Evolutionary conservation across 768 basidiomycete genomes (phyloP), one percentile per base, ranked within the genome.

Genomic region (Cyclocybe aegerita): DNA sequence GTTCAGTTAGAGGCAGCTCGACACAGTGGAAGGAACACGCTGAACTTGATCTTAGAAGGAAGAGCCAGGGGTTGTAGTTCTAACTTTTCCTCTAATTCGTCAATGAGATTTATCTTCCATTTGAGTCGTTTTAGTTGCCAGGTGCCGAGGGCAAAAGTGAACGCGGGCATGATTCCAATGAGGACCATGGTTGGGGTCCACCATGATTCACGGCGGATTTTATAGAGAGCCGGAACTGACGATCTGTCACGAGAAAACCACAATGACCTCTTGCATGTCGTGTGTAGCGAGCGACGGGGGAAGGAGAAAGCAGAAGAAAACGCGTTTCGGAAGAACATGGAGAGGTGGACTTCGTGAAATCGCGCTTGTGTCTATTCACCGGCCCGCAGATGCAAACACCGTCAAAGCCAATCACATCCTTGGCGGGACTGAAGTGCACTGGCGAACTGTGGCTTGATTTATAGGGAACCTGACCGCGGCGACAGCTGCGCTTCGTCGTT

Each of bases 81-180:
- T 33, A 98, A 71, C 69, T 97, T 96, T 68, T 90, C 85, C 65
- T 97, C 89, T 33, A 98, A 76, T 61, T 98, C 91, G 57, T 97
- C 91, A 54, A 98, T 98, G 44, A 99, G 77, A 46, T 83, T 81
- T 39, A 96, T 75, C 70, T 99, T 99, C 97, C 97, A 99, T 65
- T 90, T 82, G 30, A 98, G 79, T 42, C 97, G 83, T 59, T 91
- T 81, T 31, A 99, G 73, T 70, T 99, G 97, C 96, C 96, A 98
- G 14, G 83, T 81, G 12, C 97, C 96, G 53, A 99, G 74, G 11
- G 79, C 88, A 57, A 94, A 93, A 0, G 93, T 93, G 63, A 97
- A 85, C 53, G 98, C 72, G 1, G 97, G 97, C 48, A 97, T 89
- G 58, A 89, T 79, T 31, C 91, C 90, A 52, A 94, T 72, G 30